Evolutionary conservation across 2,329 filamentous ascomycete genomes (phyloP).

Genomic region (Claviceps capensis): DNA sequence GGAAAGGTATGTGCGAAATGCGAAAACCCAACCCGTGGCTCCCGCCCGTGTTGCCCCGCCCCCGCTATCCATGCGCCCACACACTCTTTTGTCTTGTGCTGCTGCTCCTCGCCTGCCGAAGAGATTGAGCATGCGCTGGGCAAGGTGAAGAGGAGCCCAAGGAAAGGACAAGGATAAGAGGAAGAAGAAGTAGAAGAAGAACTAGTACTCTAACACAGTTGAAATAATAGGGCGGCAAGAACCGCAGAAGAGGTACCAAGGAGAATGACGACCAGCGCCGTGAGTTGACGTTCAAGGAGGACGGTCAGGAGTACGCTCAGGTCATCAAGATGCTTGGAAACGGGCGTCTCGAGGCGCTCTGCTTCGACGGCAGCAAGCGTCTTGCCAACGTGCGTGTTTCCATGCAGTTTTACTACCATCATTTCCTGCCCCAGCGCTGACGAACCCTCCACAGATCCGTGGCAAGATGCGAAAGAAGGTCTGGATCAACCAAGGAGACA

Average conservation of each 20-base stretch:
- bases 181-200: background rate
- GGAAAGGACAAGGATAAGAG: background rate
- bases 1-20: conserved; percentile 62
- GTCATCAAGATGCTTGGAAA: conserved; percentile 86
- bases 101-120: background rate
- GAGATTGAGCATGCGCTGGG: background rate
- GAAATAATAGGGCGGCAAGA: conserved; percentile 77
- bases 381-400: conserved; percentile 25
- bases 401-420: background rate
- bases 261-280: conserved; percentile 99
- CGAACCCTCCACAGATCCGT: conserved; percentile 31
- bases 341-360: conserved; percentile 80
- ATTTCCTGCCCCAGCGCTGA: background rate
- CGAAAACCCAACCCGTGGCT: background rate
- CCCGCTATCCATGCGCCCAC: conserved; percentile 10
- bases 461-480: conserved; percentile 99
- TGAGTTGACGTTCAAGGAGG: conserved; percentile 97
- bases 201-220: conserved; percentile 4
- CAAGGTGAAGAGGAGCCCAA: background rate
- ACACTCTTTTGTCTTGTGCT: background rate
- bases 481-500: conserved; percentile 98
- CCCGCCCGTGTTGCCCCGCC: conserved; percentile 13
- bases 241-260: conserved; percentile 96
- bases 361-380: conserved; percentile 66
- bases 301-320: conserved; percentile 58